Conservation (phyloP, 2,329 filamentous ascomycete species). For the Basipetospora sp. region DNA sequence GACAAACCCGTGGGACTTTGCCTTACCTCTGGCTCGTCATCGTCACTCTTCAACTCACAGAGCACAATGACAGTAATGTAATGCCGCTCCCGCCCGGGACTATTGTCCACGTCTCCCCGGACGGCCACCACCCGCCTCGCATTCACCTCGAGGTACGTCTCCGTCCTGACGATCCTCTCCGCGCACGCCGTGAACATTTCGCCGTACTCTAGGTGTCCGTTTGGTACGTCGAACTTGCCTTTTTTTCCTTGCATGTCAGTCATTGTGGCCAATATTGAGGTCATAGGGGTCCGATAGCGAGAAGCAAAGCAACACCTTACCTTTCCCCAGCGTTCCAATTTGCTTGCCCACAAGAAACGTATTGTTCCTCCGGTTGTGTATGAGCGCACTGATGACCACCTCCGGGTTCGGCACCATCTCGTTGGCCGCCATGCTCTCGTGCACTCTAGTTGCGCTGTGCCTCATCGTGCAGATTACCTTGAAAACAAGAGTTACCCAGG, state of each 20-base stretch:
- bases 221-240: slow-evolving; percentile 54
- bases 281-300: too few species aligned
- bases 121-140: slow-evolving; percentile 37
- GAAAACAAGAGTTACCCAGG: too few species aligned
- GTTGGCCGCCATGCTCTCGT: neutral
- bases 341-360: slow-evolving; percentile 32
- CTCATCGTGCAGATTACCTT: too few species aligned
- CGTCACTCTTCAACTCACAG: slow-evolving; percentile 32
- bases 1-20: neutral
- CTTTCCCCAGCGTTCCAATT: slow-evolving; percentile 32
- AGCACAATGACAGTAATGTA: slow-evolving; percentile 60
- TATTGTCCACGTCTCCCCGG: slow-evolving; percentile 51
- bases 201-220: slow-evolving; percentile 58
- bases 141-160: slow-evolving; percentile 47
- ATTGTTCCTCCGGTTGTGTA: slow-evolving; percentile 24
- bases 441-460: too few species aligned
- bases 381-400: slow-evolving; percentile 33
- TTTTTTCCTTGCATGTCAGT: too few species aligned
- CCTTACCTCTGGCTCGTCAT: slow-evolving; percentile 29
- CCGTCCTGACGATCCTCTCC: slow-evolving; percentile 51
- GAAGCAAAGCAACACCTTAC: slow-evolving; percentile 23
- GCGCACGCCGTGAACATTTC: slow-evolving; percentile 51
- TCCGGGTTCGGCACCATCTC: slow-evolving; percentile 19
- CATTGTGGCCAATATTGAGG: too few species aligned
- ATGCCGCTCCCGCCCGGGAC: slow-evolving; percentile 39